A percentile compares a stretch with the other conserved stretches of the same genome.
Evolutionary conservation across 768 basidiomycete species (phyloP).

Genomic region (Steccherinum ochraceum): DNA sequence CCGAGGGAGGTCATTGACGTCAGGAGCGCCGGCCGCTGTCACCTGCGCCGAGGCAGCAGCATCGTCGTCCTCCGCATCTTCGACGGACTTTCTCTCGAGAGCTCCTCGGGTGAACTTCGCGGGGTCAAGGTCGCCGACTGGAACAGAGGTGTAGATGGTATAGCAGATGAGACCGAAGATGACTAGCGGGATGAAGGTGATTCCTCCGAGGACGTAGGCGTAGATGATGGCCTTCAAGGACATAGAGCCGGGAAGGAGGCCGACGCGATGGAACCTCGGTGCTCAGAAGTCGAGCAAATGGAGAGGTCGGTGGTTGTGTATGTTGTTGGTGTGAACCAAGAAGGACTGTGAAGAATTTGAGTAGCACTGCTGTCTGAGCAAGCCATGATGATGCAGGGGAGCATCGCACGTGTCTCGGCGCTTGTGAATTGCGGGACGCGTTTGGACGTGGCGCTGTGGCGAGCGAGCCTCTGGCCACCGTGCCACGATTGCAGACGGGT

Average conservation of each 20-base stretch:
- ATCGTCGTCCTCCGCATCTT: constrained; percentile 16
- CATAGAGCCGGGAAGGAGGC: constrained; percentile 34
- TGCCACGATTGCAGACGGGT: too few relatives aligned
- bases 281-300: background rate
- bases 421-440: background rate
- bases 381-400: background rate
- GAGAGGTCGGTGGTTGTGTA: background rate
- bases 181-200: constrained; percentile 84
- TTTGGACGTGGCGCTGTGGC: background rate
- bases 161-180: constrained; percentile 51
- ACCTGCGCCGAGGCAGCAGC: constrained; percentile 26
- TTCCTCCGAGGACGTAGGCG: constrained; percentile 83
- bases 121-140: constrained; percentile 54
- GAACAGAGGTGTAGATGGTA: constrained; percentile 79
- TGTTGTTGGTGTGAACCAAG: background rate
- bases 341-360: background rate
- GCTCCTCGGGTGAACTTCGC: constrained; percentile 23
- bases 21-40: constrained; percentile 24
- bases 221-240: constrained; percentile 66
- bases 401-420: background rate
- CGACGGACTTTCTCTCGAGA: constrained; percentile 17
- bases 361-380: background rate
- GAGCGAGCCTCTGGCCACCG: too few relatives aligned
- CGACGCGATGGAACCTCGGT: background rate
- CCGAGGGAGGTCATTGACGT: constrained; percentile 51